phyloP scores from a whole-genome alignment of 2,329 filamentous ascomycete genomes.

The Colletotrichum horii region DNA sequence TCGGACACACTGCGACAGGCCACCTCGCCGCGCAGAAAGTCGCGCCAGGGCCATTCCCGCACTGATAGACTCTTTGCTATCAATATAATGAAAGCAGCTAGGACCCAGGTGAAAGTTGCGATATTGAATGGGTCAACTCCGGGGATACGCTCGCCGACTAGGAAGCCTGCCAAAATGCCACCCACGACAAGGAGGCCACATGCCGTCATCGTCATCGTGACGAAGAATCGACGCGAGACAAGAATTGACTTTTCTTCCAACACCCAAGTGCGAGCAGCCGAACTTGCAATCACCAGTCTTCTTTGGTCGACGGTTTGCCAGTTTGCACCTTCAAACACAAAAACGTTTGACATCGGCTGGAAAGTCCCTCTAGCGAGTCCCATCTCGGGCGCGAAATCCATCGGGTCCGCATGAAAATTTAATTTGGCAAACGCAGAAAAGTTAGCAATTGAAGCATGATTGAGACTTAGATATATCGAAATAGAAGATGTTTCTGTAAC shows the following conservation, averaged over 20 bases:
- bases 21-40: slow-evolving; percentile 30
- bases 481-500: no score
- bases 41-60: slow-evolving; percentile 30
- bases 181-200: not conserved
- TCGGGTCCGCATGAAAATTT: no score
- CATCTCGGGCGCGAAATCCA: no score
- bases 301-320: no score
- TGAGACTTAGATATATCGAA: no score
- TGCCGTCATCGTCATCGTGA: rapidly evolving
- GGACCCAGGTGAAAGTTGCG: slow-evolving; percentile 28
- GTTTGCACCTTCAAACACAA: no score
- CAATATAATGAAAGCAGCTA: slow-evolving; percentile 29
- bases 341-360: no score
- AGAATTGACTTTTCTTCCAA: not conserved
- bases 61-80: slow-evolving; percentile 28
- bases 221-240: not conserved
- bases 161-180: not conserved
- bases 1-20: slow-evolving; percentile 29
- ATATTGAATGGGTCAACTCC: slow-evolving; percentile 37
- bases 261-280: not conserved
- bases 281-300: no score
- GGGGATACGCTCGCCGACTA: not conserved
- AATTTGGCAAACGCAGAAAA: no score
- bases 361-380: no score
- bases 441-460: no score